phyloP scores from a whole-genome alignment of 305 asterid species.

The Rubia balearica region DNA sequence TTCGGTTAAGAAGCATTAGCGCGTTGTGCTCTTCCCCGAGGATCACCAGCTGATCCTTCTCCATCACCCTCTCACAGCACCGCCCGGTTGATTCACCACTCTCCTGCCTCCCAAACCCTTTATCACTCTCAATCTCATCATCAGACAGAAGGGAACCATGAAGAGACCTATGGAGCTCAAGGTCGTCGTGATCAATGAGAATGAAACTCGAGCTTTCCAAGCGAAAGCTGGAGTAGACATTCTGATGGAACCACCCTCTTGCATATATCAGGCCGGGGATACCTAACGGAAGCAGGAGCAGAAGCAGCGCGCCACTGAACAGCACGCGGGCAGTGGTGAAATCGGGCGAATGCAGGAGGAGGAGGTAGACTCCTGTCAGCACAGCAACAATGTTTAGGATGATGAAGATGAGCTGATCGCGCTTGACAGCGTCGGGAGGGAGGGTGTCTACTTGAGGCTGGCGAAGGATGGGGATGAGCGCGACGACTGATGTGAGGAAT shows the following conservation, averaged over 20 bases:
- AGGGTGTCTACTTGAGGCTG: conserved; percentile 40
- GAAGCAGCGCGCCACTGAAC: conserved; percentile 52
- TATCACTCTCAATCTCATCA: conserved; percentile 12
- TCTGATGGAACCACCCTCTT: conserved; percentile 45
- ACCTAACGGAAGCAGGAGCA: conserved; percentile 56
- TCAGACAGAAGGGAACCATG: conserved; percentile 17
- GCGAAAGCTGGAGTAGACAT: conserved; percentile 33
- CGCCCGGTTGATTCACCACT: conserved; percentile 21
- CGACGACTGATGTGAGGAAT: conserved; percentile 42
- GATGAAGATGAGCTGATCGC: conserved; percentile 53
- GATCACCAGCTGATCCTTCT: conserved; percentile 42
- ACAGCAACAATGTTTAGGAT: conserved; percentile 39
- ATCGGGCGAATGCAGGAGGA: conserved; percentile 46
- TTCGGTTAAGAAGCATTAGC: conserved; percentile 38
- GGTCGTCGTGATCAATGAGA: conserved; percentile 51
- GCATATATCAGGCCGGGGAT: conserved; percentile 61
- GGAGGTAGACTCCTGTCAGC: conserved; percentile 74
- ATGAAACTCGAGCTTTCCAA: conserved; percentile 47
- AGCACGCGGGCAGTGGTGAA: conserved; percentile 28
- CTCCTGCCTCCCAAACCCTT: conserved; percentile 20
- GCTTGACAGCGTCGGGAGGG: conserved; percentile 30
- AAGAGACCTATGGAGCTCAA: conserved; percentile 51
- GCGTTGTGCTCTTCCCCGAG: conserved; percentile 74
- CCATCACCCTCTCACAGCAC: conserved; percentile 32
- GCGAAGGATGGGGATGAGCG: conserved; percentile 53